These are phyloP conservation scores for Lipomyces orientalis DNA, from an alignment of 805 yeast species.

Conservation along the genomic window DNA sequence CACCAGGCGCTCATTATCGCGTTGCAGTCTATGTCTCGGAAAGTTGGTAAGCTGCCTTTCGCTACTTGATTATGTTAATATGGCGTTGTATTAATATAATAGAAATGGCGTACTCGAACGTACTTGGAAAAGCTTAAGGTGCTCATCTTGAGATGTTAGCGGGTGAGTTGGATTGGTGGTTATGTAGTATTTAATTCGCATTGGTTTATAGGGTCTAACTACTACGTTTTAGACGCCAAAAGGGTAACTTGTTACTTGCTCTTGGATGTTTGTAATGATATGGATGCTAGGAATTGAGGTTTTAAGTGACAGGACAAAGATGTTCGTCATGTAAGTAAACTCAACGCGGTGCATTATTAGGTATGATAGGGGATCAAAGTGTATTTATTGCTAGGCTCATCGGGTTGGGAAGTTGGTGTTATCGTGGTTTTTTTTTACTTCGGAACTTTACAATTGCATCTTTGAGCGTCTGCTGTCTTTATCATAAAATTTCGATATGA, in stretches of 20 bases:
- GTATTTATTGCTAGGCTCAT: not conserved
- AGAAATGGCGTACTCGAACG: conserved; percentile 53
- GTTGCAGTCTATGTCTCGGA: conserved; percentile 72
- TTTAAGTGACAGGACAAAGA: not conserved
- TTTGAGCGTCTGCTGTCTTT: not conserved
- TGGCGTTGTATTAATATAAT: not conserved
- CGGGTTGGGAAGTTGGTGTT: not conserved
- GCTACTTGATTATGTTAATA: not conserved
- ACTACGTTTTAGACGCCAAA: not conserved
- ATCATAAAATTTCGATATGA: too few species aligned
- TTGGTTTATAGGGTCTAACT: not conserved
- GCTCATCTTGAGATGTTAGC: not conserved
- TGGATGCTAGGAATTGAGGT: not conserved
- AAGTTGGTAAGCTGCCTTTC: conserved; percentile 53
- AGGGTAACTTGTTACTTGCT: not conserved
- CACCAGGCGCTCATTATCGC: conserved; percentile 79
- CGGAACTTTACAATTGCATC: not conserved
- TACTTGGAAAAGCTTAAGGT: conserved; percentile 48
- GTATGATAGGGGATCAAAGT: not conserved
- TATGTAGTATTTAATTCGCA: not conserved
- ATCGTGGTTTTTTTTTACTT: not conserved
- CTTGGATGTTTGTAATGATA: not conserved
- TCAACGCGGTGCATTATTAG: not conserved
- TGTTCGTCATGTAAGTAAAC: not conserved
- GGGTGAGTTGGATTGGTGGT: not conserved